phyloP scores from a whole-genome alignment of 805 yeast genomes.

The Myxozyma neotropica region DNA sequence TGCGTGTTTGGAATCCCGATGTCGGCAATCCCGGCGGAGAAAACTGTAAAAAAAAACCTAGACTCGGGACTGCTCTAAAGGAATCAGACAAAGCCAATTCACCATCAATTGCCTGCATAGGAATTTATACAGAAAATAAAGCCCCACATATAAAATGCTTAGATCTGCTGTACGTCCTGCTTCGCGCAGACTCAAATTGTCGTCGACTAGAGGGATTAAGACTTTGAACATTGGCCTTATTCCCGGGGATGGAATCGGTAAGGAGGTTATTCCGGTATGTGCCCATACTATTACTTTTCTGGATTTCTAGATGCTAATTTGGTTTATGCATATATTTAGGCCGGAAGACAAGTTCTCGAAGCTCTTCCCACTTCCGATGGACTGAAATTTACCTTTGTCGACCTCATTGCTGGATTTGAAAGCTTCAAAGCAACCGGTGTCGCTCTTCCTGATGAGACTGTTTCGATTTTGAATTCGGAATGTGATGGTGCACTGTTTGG shows the following conservation, averaged over 20 bases:
- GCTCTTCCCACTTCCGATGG: constrained; percentile 75
- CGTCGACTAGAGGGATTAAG: constrained; percentile 22
- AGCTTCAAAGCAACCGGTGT: constrained; percentile 92
- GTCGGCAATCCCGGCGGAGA: too few relatives aligned
- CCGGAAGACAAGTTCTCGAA: constrained; percentile 86
- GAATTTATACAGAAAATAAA: not conserved
- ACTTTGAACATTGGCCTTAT: constrained; percentile 58
- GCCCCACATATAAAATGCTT: not conserved
- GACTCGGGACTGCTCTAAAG: too few relatives aligned
- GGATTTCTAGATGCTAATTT: not conserved
- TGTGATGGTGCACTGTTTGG: constrained; percentile 99
- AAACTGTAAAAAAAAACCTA: too few relatives aligned
- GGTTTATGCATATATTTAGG: constrained; percentile 25
- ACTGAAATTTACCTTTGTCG: constrained; percentile 79
- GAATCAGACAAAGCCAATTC: too few relatives aligned
- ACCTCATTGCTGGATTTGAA: constrained; percentile 93
- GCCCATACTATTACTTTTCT: not conserved
- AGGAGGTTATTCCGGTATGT: constrained; percentile 87
- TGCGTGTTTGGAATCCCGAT: too few relatives aligned
- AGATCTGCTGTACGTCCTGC: constrained; percentile 8
- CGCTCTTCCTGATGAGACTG: constrained; percentile 93
- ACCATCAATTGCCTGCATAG: too few relatives aligned
- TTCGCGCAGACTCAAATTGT: not conserved
- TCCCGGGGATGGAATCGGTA: constrained; percentile 98
- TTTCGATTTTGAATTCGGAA: constrained; percentile 67